phyloP scores from a whole-genome alignment of 2,329 filamentous ascomycete genomes.

The Aspergillus pseudotamarii region DNA sequence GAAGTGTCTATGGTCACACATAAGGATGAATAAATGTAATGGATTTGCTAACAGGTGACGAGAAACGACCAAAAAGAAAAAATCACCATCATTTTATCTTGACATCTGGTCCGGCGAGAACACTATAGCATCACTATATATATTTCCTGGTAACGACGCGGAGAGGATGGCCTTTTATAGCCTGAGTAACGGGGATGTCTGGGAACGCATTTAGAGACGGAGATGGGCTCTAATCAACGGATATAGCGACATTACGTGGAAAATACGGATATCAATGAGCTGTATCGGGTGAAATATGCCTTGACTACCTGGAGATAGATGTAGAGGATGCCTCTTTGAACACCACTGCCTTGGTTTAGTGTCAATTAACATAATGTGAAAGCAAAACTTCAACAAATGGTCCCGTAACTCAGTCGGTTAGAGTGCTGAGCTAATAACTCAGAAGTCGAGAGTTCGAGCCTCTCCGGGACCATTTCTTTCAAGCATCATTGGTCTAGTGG shows the following conservation, averaged over 20 bases:
- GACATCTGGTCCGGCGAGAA: not conserved
- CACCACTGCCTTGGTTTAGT: rapidly evolving
- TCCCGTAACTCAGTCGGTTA: conserved; percentile 6
- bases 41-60: too few relatives aligned
- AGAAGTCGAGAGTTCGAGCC: conserved; percentile 7
- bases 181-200: not conserved
- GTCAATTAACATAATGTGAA: not conserved
- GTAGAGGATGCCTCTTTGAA: not conserved
- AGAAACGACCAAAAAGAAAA: too few relatives aligned
- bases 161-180: not conserved
- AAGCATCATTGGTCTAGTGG: conserved; percentile 46
- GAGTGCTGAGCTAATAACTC: conserved; percentile 6
- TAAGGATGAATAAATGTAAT: too few relatives aligned
- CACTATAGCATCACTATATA: not conserved
- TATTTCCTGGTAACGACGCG: not conserved
- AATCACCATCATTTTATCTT: too few relatives aligned
- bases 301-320: not conserved
- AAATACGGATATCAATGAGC: not conserved
- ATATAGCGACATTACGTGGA: not conserved
- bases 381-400: not conserved
- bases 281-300: not conserved
- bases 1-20: too few relatives aligned
- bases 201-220: not conserved
- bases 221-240: not conserved
- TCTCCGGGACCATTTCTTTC: not conserved